phyloP scores from a whole-genome alignment of 208 protist genomes.

The Wallacemonas sp. region DNA sequence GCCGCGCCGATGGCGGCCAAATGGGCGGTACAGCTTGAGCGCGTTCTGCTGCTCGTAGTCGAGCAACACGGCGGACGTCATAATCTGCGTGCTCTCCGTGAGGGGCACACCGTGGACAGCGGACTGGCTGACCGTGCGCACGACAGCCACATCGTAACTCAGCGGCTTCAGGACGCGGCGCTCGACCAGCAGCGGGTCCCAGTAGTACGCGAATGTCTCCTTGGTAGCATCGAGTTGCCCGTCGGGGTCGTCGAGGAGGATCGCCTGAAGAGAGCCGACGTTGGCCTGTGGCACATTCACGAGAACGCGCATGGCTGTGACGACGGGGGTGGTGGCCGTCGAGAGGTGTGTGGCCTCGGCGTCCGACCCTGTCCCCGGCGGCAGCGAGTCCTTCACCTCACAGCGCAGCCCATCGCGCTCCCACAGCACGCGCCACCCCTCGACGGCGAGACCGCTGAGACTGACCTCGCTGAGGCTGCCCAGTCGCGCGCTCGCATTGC shows the following conservation, averaged over 20 bases:
- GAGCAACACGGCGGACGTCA: slow-evolving; percentile 40
- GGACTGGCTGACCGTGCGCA: slow-evolving; percentile 34
- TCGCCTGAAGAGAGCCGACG: slow-evolving; percentile 43
- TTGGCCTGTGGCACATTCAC: slow-evolving; percentile 49
- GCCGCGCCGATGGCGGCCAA: not conserved
- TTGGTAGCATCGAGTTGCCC: slow-evolving; percentile 19
- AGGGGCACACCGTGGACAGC: slow-evolving; percentile 28
- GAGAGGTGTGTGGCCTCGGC: not conserved
- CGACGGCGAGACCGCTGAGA: not conserved
- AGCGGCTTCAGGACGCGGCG: slow-evolving; percentile 32
- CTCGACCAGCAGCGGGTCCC: slow-evolving; percentile 21
- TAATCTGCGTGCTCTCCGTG: slow-evolving; percentile 30
- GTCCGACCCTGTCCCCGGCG: too few species aligned
- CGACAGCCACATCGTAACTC: slow-evolving; percentile 36
- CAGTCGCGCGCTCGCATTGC: not conserved
- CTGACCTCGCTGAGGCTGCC: not conserved
- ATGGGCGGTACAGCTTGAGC: slow-evolving; percentile 32
- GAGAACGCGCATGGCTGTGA: slow-evolving; percentile 26
- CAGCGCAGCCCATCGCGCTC: slow-evolving; percentile 24
- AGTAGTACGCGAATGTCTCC: slow-evolving; percentile 34
- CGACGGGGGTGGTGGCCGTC: slow-evolving; percentile 3
- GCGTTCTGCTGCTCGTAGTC: slow-evolving; percentile 42
- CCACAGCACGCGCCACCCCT: slow-evolving; percentile 17
- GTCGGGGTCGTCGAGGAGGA: slow-evolving; percentile 46
- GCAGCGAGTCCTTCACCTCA: slow-evolving; percentile 20